Evolutionary conservation across 2,329 filamentous ascomycete species (phyloP).

Genomic region (Colletotrichum plurivorum): DNA sequence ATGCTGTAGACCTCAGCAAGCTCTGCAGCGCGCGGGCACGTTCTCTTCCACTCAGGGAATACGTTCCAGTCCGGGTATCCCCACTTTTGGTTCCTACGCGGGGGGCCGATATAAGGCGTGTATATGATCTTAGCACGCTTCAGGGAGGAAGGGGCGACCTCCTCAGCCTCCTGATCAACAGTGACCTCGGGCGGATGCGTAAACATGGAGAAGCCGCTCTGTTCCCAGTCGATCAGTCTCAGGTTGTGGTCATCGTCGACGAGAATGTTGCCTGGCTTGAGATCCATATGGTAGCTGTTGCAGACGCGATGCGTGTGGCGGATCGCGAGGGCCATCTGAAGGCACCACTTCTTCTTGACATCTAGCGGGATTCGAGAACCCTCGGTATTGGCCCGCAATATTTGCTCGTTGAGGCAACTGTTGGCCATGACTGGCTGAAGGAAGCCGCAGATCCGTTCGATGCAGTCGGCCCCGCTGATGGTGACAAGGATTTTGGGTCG

Average conservation of each 20-base stretch:
- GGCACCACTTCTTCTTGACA: slow-evolving; percentile 44
- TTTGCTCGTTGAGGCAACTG: slow-evolving; percentile 38
- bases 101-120: slow-evolving; percentile 33
- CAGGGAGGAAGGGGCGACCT: background rate
- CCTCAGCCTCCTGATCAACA: slow-evolving; percentile 38
- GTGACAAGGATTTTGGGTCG: slow-evolving; percentile 36
- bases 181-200: slow-evolving; percentile 41
- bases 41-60: slow-evolving; percentile 39
- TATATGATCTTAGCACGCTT: slow-evolving; percentile 29
- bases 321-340: slow-evolving; percentile 44
- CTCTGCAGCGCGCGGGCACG: slow-evolving; percentile 41
- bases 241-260: slow-evolving; percentile 41
- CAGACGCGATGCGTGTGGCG: slow-evolving; percentile 42
- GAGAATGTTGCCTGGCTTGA: slow-evolving; percentile 49
- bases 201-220: slow-evolving; percentile 43
- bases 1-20: slow-evolving; percentile 43
- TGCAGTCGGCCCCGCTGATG: slow-evolving; percentile 11
- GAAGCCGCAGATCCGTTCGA: slow-evolving; percentile 39
- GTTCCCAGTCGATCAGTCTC: slow-evolving; percentile 46
- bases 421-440: slow-evolving; percentile 38
- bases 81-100: slow-evolving; percentile 39
- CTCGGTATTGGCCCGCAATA: slow-evolving; percentile 36
- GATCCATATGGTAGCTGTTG: slow-evolving; percentile 48
- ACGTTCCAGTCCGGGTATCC: slow-evolving; percentile 42
- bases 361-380: slow-evolving; percentile 33